phyloP scores from a whole-genome alignment of 2,329 filamentous ascomycete species.

The Penicillium decumbens region DNA sequence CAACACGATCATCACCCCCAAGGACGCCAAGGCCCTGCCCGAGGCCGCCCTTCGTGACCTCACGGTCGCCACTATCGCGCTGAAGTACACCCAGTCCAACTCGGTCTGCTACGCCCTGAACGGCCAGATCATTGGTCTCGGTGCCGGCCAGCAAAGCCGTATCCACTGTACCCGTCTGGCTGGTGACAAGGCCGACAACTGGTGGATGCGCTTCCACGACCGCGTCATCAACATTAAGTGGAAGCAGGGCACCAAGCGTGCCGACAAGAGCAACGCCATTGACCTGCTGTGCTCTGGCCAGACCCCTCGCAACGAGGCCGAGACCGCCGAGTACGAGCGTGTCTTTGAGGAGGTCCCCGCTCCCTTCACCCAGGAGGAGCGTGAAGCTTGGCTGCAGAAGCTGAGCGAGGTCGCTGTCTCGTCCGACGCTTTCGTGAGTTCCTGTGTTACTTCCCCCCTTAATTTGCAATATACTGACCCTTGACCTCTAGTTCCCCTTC shows the following conservation, averaged over 20 bases:
- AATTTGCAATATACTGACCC: neutral
- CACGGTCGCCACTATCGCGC: constrained; percentile 89
- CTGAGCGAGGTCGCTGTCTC: constrained; percentile 72
- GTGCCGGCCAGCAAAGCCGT: constrained; percentile 92
- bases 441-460: neutral
- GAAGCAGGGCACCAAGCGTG: constrained; percentile 95
- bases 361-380: constrained; percentile 78
- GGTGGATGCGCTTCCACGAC: constrained; percentile 98
- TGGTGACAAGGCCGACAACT: constrained; percentile 97
- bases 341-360: constrained; percentile 85
- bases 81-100: constrained; percentile 99
- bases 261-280: constrained; percentile 97
- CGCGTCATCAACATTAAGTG: constrained; percentile 83
- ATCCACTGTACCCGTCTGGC: constrained; percentile 98
- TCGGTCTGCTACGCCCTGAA: constrained; percentile 96
- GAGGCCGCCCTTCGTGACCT: constrained; percentile 82
- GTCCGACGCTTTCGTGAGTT: constrained; percentile 87
- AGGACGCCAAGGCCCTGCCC: constrained; percentile 66
- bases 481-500: constrained; percentile 70
- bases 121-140: constrained; percentile 88
- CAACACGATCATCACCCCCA: constrained; percentile 77
- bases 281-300: constrained; percentile 89
- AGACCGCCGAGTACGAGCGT: constrained; percentile 80
- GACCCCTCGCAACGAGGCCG: constrained; percentile 74
- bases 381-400: constrained; percentile 78